Conservation (phyloP, 495 filamentous ascomycete genomes). For the Letharia lupina region DNA sequence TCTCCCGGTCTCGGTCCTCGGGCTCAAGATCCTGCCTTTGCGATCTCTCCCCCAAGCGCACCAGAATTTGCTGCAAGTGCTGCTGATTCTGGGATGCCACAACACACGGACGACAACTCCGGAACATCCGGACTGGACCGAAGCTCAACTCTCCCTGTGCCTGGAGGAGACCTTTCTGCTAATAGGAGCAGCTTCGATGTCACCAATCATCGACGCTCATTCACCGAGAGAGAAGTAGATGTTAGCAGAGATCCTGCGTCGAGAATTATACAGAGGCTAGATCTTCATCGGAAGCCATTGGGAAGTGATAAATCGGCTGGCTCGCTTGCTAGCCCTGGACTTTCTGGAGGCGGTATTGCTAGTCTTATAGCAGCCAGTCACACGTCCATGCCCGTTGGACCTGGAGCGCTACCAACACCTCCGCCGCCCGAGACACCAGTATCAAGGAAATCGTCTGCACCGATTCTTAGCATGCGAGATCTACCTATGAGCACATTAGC, state of each 20-base stretch:
- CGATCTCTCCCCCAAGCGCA: conserved; percentile 79
- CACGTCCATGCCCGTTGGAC: conserved; percentile 56
- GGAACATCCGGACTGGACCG: conserved; percentile 44
- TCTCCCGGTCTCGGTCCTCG: conserved; percentile 47
- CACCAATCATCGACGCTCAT: conserved; percentile 37
- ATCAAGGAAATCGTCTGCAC: conserved; percentile 21
- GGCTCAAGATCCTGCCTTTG: conserved; percentile 73
- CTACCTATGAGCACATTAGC: conserved; percentile 60
- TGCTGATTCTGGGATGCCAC: conserved; percentile 56
- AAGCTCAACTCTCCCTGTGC: conserved; percentile 56
- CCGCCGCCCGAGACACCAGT: conserved; percentile 27
- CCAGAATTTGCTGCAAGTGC: conserved; percentile 79
- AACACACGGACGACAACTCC: conserved; percentile 46
- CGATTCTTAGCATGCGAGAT: conserved; percentile 32
- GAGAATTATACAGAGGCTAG: conserved; percentile 84
- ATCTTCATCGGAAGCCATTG: conserved; percentile 66
- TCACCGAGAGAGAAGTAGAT: conserved; percentile 50
- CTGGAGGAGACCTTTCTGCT: conserved; percentile 48
- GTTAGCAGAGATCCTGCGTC: conserved; percentile 67
- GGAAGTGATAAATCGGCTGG: conserved; percentile 40
- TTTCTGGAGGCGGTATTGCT: conserved; percentile 62
- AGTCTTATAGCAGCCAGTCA: conserved; percentile 82
- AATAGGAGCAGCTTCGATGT: conserved; percentile 68
- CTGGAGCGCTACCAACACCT: conserved; percentile 32
- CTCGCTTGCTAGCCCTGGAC: conserved; percentile 33